A percentile compares a stretch with the other conserved stretches of the same genome.
Evolutionary conservation across 306 rosid genomes (phyloP).

Genomic region (Dalbergia cultrata): DNA sequence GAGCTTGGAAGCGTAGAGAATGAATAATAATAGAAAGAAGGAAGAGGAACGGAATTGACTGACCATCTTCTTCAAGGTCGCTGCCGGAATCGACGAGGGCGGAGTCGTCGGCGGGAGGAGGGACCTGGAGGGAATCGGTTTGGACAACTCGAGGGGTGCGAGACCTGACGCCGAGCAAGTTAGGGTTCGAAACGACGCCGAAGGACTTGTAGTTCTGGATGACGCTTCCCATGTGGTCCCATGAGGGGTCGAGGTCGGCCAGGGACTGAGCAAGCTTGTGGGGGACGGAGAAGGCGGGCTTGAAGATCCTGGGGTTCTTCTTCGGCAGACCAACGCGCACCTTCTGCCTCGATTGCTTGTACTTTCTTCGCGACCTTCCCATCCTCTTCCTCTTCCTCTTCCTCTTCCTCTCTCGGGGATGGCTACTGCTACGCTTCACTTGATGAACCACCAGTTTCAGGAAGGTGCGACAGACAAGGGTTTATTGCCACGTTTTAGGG

Average conservation of each 20-base stretch:
- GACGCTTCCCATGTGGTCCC: conserved; percentile 79
- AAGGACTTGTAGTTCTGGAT: conserved; percentile 77
- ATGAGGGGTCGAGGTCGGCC: conserved; percentile 46
- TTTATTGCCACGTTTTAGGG: background rate
- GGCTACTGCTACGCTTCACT: background rate
- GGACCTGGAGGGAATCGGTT: conserved; percentile 61
- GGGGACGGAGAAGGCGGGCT: conserved; percentile 79
- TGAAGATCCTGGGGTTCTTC: conserved; percentile 74
- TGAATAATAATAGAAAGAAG: background rate
- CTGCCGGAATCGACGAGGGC: conserved; percentile 65
- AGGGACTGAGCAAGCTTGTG: conserved; percentile 71
- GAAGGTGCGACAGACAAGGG: background rate
- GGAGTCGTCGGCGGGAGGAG: conserved; percentile 30
- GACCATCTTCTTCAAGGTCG: conserved; percentile 94
- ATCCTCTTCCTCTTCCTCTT: conserved; percentile 42
- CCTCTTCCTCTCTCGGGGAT: background rate
- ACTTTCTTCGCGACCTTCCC: conserved; percentile 95
- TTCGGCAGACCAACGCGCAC: conserved; percentile 80
- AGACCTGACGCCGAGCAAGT: conserved; percentile 64
- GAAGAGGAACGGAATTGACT: conserved; percentile 15
- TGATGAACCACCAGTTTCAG: background rate
- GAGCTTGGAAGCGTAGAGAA: background rate
- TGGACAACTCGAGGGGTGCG: conserved; percentile 66
- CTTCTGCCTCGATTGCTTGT: conserved; percentile 72
- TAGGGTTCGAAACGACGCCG: conserved; percentile 83